phyloP scores from a whole-genome alignment of 1,284 basidiomycete genomes.

The Irpex lacteus region DNA sequence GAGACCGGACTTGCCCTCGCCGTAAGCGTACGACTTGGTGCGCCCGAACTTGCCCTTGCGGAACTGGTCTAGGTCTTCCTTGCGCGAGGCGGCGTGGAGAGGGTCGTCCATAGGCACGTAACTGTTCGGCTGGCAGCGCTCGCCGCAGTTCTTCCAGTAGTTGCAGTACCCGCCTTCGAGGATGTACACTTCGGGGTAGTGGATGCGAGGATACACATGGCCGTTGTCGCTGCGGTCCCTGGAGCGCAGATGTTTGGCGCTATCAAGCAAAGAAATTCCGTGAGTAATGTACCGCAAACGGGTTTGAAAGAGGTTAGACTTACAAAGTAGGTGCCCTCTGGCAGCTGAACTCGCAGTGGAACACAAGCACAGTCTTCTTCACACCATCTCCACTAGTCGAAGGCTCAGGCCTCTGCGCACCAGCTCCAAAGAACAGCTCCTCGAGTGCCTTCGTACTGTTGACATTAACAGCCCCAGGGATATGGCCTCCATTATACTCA shows the following conservation, averaged over 20 bases:
- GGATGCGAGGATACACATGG: slow-evolving; percentile 87
- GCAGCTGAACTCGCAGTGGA: slow-evolving; percentile 97
- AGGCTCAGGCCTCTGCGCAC: slow-evolving; percentile 62
- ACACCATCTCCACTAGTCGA: slow-evolving; percentile 77
- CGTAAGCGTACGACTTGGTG: slow-evolving; percentile 87
- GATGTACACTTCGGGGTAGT: slow-evolving; percentile 97
- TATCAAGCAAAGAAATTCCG: slow-evolving; percentile 28
- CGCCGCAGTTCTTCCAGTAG: slow-evolving; percentile 71
- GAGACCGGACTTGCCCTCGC: slow-evolving; percentile 52
- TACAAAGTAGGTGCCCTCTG: slow-evolving; percentile 96
- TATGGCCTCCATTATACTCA: slow-evolving; percentile 93
- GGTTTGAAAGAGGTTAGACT: slow-evolving; percentile 28
- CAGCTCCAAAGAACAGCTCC: slow-evolving; percentile 68
- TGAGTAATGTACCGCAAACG: slow-evolving; percentile 14
- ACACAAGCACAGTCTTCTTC: slow-evolving; percentile 85
- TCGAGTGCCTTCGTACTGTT: slow-evolving; percentile 83
- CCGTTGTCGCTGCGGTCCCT: slow-evolving; percentile 88
- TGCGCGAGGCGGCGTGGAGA: slow-evolving; percentile 71
- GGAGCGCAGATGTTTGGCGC: slow-evolving; percentile 89
- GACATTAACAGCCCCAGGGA: slow-evolving; percentile 90
- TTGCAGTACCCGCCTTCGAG: slow-evolving; percentile 93
- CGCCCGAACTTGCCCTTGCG: slow-evolving; percentile 84
- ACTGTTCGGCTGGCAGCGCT: slow-evolving; percentile 75
- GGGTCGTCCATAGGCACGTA: slow-evolving; percentile 98
- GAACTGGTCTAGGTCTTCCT: slow-evolving; percentile 89